Conservation (phyloP, 345 rosid species). For the Psidium friedrichsthalianum region DNA sequence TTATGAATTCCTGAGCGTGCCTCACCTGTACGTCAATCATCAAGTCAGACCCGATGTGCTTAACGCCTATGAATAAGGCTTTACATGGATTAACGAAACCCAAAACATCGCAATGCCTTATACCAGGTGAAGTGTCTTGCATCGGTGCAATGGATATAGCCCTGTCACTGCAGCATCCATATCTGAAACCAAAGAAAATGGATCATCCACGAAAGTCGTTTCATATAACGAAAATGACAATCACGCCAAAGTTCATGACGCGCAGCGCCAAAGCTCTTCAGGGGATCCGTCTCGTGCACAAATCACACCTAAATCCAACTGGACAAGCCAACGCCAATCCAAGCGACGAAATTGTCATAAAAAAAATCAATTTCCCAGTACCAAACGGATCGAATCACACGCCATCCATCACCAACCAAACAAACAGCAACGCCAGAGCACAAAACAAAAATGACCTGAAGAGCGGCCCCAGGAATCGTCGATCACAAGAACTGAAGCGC, state of each 20-base stretch:
- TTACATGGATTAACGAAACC: neutral
- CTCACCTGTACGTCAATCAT: conserved; percentile 38
- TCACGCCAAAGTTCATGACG: neutral
- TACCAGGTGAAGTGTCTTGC: conserved; percentile 75
- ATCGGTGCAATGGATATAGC: conserved; percentile 59
- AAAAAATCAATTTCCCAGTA: neutral
- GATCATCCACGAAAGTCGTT: neutral
- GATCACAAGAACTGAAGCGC: neutral
- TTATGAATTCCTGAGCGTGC: conserved; percentile 94
- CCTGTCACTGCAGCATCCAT: conserved; percentile 37
- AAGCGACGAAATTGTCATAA: neutral
- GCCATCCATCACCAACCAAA: neutral
- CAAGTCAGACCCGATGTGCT: neutral
- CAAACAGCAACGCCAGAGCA: neutral
- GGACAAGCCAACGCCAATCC: neutral
- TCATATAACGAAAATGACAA: neutral
- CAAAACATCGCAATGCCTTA: neutral
- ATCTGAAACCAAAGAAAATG: neutral
- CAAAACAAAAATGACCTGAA: neutral
- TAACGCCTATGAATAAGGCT: neutral
- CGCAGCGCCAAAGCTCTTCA: neutral
- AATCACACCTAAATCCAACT: neutral
- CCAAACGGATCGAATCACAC: neutral
- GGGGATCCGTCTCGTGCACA: neutral
- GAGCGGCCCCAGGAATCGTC: neutral